Conservation (phyloP, 2,329 filamentous ascomycete genomes). For the Aspergillus quadrilineatus region DNA sequence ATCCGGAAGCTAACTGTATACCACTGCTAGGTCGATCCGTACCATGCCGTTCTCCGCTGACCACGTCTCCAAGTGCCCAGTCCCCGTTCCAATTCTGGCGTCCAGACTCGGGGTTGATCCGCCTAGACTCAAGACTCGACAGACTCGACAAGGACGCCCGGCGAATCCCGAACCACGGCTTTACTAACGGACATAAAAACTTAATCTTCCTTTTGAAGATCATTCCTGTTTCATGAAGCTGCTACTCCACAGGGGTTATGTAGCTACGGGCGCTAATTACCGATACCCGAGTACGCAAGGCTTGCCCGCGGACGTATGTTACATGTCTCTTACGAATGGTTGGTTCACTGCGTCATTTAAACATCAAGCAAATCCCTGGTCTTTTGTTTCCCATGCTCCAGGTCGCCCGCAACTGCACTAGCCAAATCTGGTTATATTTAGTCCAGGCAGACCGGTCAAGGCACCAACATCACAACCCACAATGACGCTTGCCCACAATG, state of each 20-base stretch:
- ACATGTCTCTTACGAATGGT: background rate
- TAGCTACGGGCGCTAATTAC: background rate
- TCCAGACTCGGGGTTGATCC: background rate
- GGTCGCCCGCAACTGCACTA: background rate
- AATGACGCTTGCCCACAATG: background rate
- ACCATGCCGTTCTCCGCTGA: background rate
- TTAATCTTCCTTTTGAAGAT: constrained; percentile 5
- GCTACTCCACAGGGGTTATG: background rate
- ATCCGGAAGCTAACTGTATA: constrained; percentile 3
- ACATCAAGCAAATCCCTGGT: background rate
- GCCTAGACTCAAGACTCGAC: background rate
- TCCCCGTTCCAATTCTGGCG: background rate
- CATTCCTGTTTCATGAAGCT: constrained; percentile 1
- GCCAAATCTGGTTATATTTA: background rate
- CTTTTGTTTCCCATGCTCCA: background rate
- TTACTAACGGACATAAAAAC: background rate
- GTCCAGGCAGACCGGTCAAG: background rate
- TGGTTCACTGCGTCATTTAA: constrained; percentile 1
- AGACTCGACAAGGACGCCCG: background rate
- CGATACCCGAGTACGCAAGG: background rate
- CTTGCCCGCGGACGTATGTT: background rate
- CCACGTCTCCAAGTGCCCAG: constrained; percentile 5
- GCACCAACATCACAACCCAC: background rate
- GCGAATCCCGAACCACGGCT: background rate
- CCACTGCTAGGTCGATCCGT: constrained; percentile 2